Conservation (phyloP, 176 grass and related monocot genomes). For the Secale cereale region DNA sequence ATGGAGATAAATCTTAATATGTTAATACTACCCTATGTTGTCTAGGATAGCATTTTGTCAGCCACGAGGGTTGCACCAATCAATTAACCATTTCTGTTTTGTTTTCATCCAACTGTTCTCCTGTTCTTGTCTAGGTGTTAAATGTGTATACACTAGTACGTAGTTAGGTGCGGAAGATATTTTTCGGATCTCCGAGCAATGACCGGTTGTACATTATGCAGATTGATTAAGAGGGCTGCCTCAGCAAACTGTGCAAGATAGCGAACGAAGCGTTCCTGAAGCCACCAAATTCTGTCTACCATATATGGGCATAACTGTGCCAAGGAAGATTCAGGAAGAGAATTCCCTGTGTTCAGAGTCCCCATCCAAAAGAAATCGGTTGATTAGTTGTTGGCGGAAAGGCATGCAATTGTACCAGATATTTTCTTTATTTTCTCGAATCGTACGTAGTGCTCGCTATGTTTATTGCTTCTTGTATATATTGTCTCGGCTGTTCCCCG, state of each 20-base stretch:
- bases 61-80: not conserved
- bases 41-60: not conserved
- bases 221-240: not conserved
- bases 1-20: not conserved
- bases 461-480: not conserved
- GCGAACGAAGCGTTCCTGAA: not conserved
- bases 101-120: conserved; percentile 5
- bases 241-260: not conserved
- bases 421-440: not conserved
- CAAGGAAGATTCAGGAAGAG: not conserved
- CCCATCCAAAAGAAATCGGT: not conserved
- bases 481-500: not conserved
- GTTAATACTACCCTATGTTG: not conserved
- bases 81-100: not conserved
- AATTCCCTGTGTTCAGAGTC: not conserved
- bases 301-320: not conserved
- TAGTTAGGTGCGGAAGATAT: not conserved
- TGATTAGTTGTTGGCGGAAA: not conserved
- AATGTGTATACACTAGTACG: not conserved
- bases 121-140: not conserved
- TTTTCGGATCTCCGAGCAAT: not conserved
- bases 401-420: not conserved
- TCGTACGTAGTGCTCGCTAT: not conserved
- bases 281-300: not conserved
- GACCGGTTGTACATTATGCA: not conserved